Evolutionary conservation across 148 eudicot species (phyloP).

Genomic region (Heliosperma pusillum): DNA sequence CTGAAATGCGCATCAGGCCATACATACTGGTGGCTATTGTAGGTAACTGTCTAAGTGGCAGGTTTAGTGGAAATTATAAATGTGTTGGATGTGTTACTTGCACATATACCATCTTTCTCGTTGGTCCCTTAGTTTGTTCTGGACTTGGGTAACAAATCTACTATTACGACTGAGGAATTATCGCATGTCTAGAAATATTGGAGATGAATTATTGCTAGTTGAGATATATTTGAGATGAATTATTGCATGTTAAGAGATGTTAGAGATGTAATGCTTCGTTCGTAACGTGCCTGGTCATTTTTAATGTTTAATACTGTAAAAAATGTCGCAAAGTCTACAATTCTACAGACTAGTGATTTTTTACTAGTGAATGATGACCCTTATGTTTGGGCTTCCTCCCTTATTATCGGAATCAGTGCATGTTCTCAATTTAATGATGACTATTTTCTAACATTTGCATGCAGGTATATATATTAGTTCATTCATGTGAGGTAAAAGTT

Average conservation of each 20-base stretch:
- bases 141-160: constrained; percentile 1
- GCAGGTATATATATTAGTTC: constrained; percentile 88
- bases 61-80: background rate
- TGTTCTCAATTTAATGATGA: constrained; percentile 5
- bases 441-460: background rate
- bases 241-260: background rate
- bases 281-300: background rate
- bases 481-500: constrained; percentile 48
- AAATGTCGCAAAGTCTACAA: constrained; percentile 1
- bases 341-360: background rate
- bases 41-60: background rate
- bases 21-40: background rate
- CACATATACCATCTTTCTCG: background rate
- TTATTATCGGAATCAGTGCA: background rate
- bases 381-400: background rate
- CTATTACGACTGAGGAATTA: background rate
- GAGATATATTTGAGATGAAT: background rate
- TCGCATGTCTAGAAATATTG: background rate
- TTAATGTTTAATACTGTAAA: background rate
- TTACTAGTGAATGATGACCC: background rate
- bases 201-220: background rate
- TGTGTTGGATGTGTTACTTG: constrained; percentile 7
- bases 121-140: background rate
- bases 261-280: background rate
- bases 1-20: background rate